Evolutionary conservation across 2,329 filamentous ascomycete genomes (phyloP).

Genomic region (Periconia digitata): DNA sequence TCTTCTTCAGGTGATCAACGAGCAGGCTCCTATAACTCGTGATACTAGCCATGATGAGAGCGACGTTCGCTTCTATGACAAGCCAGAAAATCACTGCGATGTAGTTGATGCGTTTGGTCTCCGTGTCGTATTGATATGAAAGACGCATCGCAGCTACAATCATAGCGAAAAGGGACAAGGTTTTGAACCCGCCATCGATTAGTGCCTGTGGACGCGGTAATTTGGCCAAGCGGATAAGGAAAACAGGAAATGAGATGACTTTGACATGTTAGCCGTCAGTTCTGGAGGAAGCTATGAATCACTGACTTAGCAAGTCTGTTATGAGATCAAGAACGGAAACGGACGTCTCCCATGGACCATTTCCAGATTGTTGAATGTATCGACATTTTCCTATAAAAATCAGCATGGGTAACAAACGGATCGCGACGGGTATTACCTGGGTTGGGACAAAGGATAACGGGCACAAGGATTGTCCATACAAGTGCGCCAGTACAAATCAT

Average conservation of each 20-base stretch:
- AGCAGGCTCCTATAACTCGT: slow-evolving; percentile 15
- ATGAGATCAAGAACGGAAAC: slow-evolving; percentile 15
- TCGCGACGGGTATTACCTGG: neutral
- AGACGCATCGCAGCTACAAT: slow-evolving; percentile 14
- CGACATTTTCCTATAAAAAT: slow-evolving; percentile 12
- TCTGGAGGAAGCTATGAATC: neutral
- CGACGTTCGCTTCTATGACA: slow-evolving; percentile 12
- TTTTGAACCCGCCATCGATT: slow-evolving; percentile 17
- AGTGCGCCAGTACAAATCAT: slow-evolving; percentile 10
- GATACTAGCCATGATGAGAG: slow-evolving; percentile 17
- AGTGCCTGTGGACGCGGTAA: slow-evolving; percentile 12
- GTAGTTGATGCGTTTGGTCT: slow-evolving; percentile 12
- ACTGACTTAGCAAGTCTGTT: slow-evolving; percentile 15
- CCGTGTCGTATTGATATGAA: slow-evolving; percentile 11
- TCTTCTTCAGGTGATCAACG: neutral
- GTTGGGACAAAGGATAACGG: slow-evolving; percentile 14
- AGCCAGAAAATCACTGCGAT: slow-evolving; percentile 11
- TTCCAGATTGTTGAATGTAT: slow-evolving; percentile 7
- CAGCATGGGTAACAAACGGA: neutral
- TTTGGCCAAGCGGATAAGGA: slow-evolving; percentile 18
- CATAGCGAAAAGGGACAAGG: slow-evolving; percentile 15
- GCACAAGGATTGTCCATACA: slow-evolving; percentile 15
- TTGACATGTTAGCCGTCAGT: neutral
- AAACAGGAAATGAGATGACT: slow-evolving; percentile 17
- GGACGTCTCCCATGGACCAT: slow-evolving; percentile 9